A percentile compares a stretch with the other conserved stretches of the same genome.
These are phyloP conservation scores for Marchantia polymorpha DNA, from an alignment of 225 moss, liverwort and hornwort genomes.

Conservation along the genomic window DNA sequence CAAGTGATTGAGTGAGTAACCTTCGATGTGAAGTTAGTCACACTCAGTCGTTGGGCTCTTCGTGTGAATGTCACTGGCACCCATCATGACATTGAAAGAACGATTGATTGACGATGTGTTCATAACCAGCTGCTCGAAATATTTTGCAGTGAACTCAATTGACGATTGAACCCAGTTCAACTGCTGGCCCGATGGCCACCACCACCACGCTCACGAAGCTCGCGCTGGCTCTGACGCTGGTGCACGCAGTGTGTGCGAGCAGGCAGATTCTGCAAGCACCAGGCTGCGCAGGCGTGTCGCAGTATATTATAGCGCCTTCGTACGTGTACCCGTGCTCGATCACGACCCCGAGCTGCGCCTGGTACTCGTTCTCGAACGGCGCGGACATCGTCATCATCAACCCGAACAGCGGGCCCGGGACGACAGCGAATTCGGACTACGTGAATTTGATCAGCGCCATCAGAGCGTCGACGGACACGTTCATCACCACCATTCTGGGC, in stretches of 20 bases:
- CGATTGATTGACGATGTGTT: too few relatives aligned
- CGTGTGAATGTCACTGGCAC: too few relatives aligned
- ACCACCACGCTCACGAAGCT: not conserved
- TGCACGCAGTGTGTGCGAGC: not conserved
- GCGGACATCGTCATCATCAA: conserved; percentile 19
- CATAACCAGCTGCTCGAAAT: too few relatives aligned
- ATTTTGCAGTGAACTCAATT: too few relatives aligned
- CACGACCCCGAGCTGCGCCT: not conserved
- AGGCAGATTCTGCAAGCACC: not conserved
- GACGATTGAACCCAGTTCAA: too few relatives aligned
- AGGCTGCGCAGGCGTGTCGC: not conserved
- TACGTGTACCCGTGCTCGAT: conserved; percentile 12
- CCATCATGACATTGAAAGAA: too few relatives aligned
- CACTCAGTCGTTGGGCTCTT: too few relatives aligned
- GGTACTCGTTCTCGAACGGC: conserved; percentile 9
- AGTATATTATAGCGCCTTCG: conserved; percentile 6
- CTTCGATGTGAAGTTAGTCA: too few relatives aligned
- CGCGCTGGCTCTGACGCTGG: not conserved
- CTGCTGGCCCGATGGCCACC: too few relatives aligned
- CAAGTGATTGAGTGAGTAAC: too few relatives aligned
- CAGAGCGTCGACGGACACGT: not conserved
- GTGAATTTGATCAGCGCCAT: not conserved
- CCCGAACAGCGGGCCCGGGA: conserved; percentile 9
- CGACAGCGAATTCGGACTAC: not conserved
- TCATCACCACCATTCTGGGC: conserved; percentile 13